Evolutionary conservation across 257 asterid genomes (phyloP).

Genomic region (Phtheirospermum japonicum): DNA sequence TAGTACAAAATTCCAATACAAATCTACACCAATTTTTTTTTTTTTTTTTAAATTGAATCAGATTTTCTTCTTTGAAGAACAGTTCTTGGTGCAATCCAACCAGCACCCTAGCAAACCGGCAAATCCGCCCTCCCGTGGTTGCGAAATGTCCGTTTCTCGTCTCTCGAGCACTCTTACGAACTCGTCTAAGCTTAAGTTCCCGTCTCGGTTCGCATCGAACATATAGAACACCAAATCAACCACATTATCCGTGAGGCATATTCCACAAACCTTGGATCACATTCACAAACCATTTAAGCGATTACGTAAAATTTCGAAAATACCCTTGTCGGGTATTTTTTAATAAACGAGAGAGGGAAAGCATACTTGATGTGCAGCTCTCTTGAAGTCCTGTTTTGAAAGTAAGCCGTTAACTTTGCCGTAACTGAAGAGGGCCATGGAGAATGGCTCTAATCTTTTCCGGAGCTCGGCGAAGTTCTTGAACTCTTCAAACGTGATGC

Average conservation of each 20-base stretch:
- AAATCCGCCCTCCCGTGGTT: slow-evolving; percentile 42
- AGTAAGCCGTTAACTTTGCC: slow-evolving; percentile 73
- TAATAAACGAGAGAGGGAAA: no score
- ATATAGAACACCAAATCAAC: slow-evolving; percentile 64
- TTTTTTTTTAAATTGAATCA: no score
- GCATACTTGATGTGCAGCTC: slow-evolving; percentile 72
- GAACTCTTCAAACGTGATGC: slow-evolving; percentile 71
- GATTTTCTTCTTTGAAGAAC: no score
- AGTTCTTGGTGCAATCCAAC: slow-evolving; percentile 47
- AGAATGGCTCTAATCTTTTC: slow-evolving; percentile 53
- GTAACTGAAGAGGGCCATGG: slow-evolving; percentile 75
- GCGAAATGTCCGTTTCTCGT: slow-evolving; percentile 46
- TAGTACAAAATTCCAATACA: no score
- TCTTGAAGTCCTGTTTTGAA: slow-evolving; percentile 63
- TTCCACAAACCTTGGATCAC: slow-evolving; percentile 64
- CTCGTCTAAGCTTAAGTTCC: slow-evolving; percentile 74
- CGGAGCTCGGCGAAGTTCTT: slow-evolving; percentile 64
- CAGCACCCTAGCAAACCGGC: slow-evolving; percentile 61
- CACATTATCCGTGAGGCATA: slow-evolving; percentile 62
- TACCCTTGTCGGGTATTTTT: no score
- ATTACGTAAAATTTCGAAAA: neutral
- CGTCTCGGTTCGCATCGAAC: slow-evolving; percentile 74
- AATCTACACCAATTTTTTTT: neutral
- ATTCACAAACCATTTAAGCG: slow-evolving; percentile 11
- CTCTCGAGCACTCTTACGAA: slow-evolving; percentile 68